phyloP scores from a whole-genome alignment of 2,329 filamentous ascomycete genomes.

The Fusarium sublunatum region DNA sequence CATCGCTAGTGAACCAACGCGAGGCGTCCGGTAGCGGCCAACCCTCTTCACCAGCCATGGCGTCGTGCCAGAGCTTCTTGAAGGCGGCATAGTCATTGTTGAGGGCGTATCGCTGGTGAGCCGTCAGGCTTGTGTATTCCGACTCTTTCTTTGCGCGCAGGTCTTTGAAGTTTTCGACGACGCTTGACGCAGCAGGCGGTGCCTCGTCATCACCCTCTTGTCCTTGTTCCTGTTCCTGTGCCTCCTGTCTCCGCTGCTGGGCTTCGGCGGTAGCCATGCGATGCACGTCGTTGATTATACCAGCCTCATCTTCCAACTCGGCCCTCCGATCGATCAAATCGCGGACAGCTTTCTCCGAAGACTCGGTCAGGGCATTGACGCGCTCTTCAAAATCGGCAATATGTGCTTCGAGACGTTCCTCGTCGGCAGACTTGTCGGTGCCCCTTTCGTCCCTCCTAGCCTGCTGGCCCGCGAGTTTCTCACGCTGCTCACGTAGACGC shows the following conservation, averaged over 20 bases:
- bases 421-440: slow-evolving; percentile 50
- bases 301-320: slow-evolving; percentile 62
- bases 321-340: slow-evolving; percentile 61
- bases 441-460: slow-evolving; percentile 54
- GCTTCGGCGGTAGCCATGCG: slow-evolving; percentile 43
- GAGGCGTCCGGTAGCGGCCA: slow-evolving; percentile 64
- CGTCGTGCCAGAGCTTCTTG: slow-evolving; percentile 68
- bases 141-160: slow-evolving; percentile 52
- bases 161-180: slow-evolving; percentile 51
- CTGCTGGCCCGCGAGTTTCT: slow-evolving; percentile 48
- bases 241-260: slow-evolving; percentile 17
- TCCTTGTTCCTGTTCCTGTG: slow-evolving; percentile 7
- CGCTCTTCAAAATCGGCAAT: slow-evolving; percentile 53
- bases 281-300: slow-evolving; percentile 53
- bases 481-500: slow-evolving; percentile 52
- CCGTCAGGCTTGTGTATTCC: slow-evolving; percentile 57
- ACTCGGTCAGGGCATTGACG: slow-evolving; percentile 57
- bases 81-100: slow-evolving; percentile 71
- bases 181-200: slow-evolving; percentile 40
- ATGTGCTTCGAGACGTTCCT: slow-evolving; percentile 54
- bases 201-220: slow-evolving; percentile 46
- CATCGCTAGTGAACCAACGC: slow-evolving; percentile 64
- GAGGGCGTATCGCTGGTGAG: slow-evolving; percentile 62
- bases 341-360: slow-evolving; percentile 61
- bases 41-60: slow-evolving; percentile 60